Base-by-base conservation (phyloP, 2,329 filamentous ascomycete genomes). In the Rhinocladiella similis region DNA sequence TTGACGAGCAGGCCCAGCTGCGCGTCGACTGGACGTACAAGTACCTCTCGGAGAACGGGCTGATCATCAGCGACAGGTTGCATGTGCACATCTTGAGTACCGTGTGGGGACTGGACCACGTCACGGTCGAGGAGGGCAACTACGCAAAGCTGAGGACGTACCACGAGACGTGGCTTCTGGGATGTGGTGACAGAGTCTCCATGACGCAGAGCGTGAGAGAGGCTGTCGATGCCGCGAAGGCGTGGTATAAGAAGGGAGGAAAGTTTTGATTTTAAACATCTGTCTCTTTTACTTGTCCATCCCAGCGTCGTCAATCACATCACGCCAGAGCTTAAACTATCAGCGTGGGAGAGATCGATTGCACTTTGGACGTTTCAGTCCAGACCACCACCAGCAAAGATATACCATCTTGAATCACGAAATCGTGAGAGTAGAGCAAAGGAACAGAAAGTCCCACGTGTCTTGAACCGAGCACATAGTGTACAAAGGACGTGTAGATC, bases 1-100 rank as follows among this genome's bases (percentile, higher is more conserved):
- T 20, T 2, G 22, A 45, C 16, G 19, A 19, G 22, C 16, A 45
- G 42, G 42, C 42, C 18, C 42, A 25, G 42, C 18, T 25, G 3
- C 18, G 42, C 16, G 16, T 45, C 16, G 19, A 45, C 42, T 45
- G 42, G 42, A 22, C 18, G 5, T 45, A 45, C 20, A 20, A 45
- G 9, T 45, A 20, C 22, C 20, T 45, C 16, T n/a, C 16, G 12
- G 13, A 19, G 20, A 6, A 14, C 9, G 42, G 14, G 9, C 19
- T 45, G 18, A 25, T 45, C 18, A 45, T 45, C 22, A 25, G 18
- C 42, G 42, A 45, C 20, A 45, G 42, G 14, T 14, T 45, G 18
- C 42, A 45, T 14, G 42, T 25, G 18, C 42, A 45, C 18, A 45
- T 45, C 42, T n/a, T 45, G 42, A 45, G 42, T 18, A 45, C 42